These are phyloP conservation scores for Hymenoscyphus albidus DNA, from an alignment of 2,329 filamentous ascomycete genomes.

Conservation along the genomic window DNA sequence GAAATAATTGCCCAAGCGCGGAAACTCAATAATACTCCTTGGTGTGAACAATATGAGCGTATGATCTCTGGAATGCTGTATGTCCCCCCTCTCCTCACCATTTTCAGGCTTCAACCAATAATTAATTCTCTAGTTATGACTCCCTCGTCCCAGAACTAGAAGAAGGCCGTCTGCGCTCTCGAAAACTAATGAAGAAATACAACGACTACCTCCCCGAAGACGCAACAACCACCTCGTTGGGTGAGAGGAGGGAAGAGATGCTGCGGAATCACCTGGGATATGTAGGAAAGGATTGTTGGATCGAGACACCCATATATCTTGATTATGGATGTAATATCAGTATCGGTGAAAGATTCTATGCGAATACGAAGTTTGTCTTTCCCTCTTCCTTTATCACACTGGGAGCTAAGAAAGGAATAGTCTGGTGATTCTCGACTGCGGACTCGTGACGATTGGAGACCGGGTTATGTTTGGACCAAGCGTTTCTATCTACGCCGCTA, in stretches of 20 bases:
- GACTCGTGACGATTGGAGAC: conserved; percentile 48
- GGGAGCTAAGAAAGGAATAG: conserved; percentile 1
- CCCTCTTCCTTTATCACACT: neutral
- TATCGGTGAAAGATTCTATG: conserved; percentile 60
- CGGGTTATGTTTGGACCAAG: conserved; percentile 57
- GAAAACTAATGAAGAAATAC: conserved; percentile 54
- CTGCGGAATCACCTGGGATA: conserved; percentile 48
- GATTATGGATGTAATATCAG: conserved; percentile 65
- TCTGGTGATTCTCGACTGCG: conserved; percentile 61
- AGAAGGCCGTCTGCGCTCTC: conserved; percentile 49
- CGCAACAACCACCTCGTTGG: conserved; percentile 40
- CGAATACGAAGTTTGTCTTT: conserved; percentile 49
- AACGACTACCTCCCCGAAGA: conserved; percentile 53
- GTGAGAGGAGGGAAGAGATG: conserved; percentile 41
- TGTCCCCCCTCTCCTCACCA: conserved; percentile 23
- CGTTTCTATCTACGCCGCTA: conserved; percentile 66
- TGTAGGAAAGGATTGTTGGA: conserved; percentile 49
- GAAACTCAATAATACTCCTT: conserved; percentile 48
- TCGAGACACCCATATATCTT: conserved; percentile 59
- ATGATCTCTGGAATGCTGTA: conserved; percentile 63
- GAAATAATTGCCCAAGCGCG: conserved; percentile 36
- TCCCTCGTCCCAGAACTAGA: conserved; percentile 45
- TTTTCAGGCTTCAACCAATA: neutral
- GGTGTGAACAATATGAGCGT: conserved; percentile 58
- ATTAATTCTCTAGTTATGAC: conserved; percentile 44